phyloP scores from a whole-genome alignment of 805 yeast genomes.

The Candida arabinofermentans region DNA sequence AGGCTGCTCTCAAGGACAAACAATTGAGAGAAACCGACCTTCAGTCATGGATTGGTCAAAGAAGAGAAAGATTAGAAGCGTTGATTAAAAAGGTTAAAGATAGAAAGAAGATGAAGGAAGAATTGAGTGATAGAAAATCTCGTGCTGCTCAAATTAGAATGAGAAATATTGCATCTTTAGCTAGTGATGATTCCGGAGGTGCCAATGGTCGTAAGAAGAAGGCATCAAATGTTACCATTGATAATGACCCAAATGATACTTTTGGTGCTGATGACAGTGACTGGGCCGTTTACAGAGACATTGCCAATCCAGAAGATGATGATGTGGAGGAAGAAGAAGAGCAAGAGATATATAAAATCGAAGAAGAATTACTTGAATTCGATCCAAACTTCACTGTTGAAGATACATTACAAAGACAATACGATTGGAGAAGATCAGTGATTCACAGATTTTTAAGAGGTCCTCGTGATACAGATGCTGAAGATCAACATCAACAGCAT shows the following conservation, averaged over 20 bases:
- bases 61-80: constrained; percentile 55
- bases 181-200: constrained; percentile 48
- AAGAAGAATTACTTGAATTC: constrained; percentile 68
- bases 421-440: constrained; percentile 78
- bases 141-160: constrained; percentile 88
- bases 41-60: constrained; percentile 72
- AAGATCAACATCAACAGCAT: constrained; percentile 78
- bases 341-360: constrained; percentile 54
- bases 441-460: constrained; percentile 88
- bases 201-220: constrained; percentile 37
- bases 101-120: constrained; percentile 64
- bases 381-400: constrained; percentile 87
- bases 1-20: constrained; percentile 59
- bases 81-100: constrained; percentile 65
- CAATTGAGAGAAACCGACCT: constrained; percentile 76
- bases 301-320: constrained; percentile 69
- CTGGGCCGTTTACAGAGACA: constrained; percentile 87
- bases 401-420: constrained; percentile 75
- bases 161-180: constrained; percentile 86
- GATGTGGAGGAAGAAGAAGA: constrained; percentile 78
- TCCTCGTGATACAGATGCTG: constrained; percentile 79
- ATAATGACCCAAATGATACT: constrained; percentile 88
- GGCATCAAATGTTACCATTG: constrained; percentile 61
- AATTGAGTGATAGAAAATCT: constrained; percentile 83
- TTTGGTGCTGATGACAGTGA: constrained; percentile 96